Percentiles rank a stretch among this genome's conserved stretches.
These are phyloP conservation scores for Capsicum pubescens DNA, from an alignment of 257 asterid genomes.

Conservation along the genomic window DNA sequence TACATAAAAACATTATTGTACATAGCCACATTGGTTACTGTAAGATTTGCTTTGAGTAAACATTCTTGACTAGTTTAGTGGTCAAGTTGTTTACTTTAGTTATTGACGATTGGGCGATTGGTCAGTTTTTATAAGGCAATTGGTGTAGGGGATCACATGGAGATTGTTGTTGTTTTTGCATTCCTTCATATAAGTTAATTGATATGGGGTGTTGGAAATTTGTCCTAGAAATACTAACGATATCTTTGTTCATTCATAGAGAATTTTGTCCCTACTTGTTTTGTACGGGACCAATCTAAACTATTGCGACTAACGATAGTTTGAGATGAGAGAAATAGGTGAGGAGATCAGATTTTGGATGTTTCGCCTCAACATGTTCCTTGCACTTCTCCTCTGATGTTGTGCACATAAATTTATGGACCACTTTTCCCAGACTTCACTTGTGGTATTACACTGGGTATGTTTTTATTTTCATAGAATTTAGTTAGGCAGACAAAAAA, in stretches of 20 bases:
- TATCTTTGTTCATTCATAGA: neutral
- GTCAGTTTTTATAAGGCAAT: too few relatives aligned
- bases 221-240: too few relatives aligned
- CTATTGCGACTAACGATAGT: constrained; percentile 3
- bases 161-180: neutral
- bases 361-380: constrained; percentile 96
- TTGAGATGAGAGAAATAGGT: constrained; percentile 83
- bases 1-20: neutral
- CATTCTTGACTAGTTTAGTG: too few relatives aligned
- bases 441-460: too few relatives aligned
- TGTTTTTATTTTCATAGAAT: too few relatives aligned
- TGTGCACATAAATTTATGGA: constrained; percentile 93
- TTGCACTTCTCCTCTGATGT: constrained; percentile 92
- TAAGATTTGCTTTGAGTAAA: too few relatives aligned
- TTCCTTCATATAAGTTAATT: neutral
- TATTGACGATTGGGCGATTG: too few relatives aligned
- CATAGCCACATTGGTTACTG: too few relatives aligned
- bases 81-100: too few relatives aligned
- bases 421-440: too few relatives aligned
- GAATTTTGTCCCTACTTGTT: neutral
- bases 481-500: too few relatives aligned
- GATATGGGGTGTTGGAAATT: neutral
- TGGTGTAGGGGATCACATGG: neutral
- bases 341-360: constrained; percentile 66
- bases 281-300: neutral